Conservation (phyloP, 768 basidiomycete genomes). For the Boletus subcaerulescens region DNA sequence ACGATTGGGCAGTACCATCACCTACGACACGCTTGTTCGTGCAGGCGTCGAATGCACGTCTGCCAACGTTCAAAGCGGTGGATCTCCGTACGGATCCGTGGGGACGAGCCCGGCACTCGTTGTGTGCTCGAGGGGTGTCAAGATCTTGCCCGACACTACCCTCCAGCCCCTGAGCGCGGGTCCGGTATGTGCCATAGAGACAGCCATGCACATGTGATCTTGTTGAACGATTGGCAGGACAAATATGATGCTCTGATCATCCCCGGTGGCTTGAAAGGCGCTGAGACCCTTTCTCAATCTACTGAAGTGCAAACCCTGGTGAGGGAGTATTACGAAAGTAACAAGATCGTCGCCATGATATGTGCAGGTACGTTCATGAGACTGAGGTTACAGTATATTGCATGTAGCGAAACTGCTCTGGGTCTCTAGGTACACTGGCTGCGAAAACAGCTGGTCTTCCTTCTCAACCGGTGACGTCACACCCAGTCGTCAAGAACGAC, state of each 20-base stretch:
- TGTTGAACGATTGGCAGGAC: constrained; percentile 39
- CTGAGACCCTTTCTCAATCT: constrained; percentile 64
- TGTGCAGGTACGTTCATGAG: constrained; percentile 60
- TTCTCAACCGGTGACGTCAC: constrained; percentile 69
- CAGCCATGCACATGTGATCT: not conserved
- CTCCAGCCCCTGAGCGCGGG: constrained; percentile 45
- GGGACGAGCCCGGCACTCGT: constrained; percentile 45
- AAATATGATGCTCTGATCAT: constrained; percentile 67
- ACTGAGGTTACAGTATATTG: not conserved
- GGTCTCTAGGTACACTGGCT: constrained; percentile 56
- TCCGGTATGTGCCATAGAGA: constrained; percentile 38
- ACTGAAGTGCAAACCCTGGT: constrained; percentile 61
- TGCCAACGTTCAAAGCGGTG: constrained; percentile 51
- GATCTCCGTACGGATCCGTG: constrained; percentile 23
- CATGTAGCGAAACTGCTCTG: not conserved
- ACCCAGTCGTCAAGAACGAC: constrained; percentile 62
- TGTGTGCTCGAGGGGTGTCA: constrained; percentile 70
- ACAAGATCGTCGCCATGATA: constrained; percentile 71
- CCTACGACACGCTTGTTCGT: constrained; percentile 79
- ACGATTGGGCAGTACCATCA: constrained; percentile 56
- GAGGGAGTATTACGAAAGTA: constrained; percentile 41
- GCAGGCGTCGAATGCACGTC: constrained; percentile 67
- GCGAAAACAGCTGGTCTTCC: constrained; percentile 62
- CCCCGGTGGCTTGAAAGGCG: constrained; percentile 78
- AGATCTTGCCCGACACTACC: constrained; percentile 63